Evolutionary conservation across 495 filamentous ascomycete genomes (phyloP), one percentile per base, ranked within the genome.

Genomic region (Hapsidospora chrysogenum): DNA sequence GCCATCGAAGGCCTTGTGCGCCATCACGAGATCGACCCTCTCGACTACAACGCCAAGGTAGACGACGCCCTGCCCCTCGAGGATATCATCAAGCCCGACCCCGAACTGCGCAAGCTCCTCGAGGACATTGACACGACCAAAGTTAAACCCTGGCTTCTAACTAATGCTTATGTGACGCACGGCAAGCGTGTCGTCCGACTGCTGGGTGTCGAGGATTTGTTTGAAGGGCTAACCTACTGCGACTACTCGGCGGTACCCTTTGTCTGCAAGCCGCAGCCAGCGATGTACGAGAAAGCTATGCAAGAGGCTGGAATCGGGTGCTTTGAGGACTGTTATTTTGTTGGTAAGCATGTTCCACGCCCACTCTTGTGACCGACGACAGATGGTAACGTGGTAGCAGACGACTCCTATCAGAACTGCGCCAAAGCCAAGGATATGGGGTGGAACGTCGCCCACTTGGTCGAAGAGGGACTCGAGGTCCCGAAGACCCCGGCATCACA

Each of bases 61-160:
- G 92, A 99, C 52, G 92, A 99, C 48, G 87, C 92, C 0, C 60
- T 99, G 17, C 87, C 92, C 1, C 70, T 99, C 9, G 85, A 94
- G 37, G 59, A 60, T 7, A 70, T 95, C 52, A 74, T 99, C 47
- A 75, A 58, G 42, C 81, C 81, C 0, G 73, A 92, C 42, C 68
- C 73, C 1, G 60, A 72, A 35, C 64, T 99, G 33, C 76, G 83
- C 30, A 59, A 68, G 46, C 51, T 99, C 32, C 71, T 99, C 17
- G 58, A 70, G 49, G 79, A 85, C 40, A 69, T 96, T 37, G 82
- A 93, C 55, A 70, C 45, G 33, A 57, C 44, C 42, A 93, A 89
- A 47, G 80, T 93, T 42, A 80, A 76, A 49, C 58, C 81, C 14
- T 96, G 92, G 92, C 69, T 99, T 2, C 74, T 99, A 39, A 99